A percentile compares a stretch with the other conserved stretches of the same genome.
These are phyloP conservation scores for Marvania coccoides DNA, from an alignment of 139 green algal genomes.

Conservation along the genomic window DNA sequence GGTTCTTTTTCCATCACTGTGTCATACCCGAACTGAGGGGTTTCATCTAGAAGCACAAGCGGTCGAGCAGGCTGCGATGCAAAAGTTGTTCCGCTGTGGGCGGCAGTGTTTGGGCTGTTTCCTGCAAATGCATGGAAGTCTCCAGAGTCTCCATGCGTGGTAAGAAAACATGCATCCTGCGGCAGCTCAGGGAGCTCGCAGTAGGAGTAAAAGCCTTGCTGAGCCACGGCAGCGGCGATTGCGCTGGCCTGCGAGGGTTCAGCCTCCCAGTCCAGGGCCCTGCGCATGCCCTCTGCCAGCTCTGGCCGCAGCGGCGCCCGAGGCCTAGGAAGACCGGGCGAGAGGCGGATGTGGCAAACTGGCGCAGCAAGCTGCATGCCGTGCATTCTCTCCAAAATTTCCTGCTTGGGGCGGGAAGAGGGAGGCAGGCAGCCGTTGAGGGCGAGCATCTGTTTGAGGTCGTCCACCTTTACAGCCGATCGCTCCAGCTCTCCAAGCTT, in stretches of 20 bases:
- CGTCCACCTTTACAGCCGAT: not conserved
- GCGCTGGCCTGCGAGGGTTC: not conserved
- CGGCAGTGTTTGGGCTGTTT: too few relatives aligned
- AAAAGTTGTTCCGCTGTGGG: too few relatives aligned
- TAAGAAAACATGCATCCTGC: too few relatives aligned
- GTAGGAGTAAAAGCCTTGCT: not conserved
- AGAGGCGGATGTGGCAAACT: not conserved
- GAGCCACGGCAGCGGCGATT: not conserved
- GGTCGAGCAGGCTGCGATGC: too few relatives aligned
- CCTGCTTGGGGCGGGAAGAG: conserved; percentile 3
- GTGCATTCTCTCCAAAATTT: conserved; percentile 10
- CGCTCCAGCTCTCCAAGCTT: not conserved
- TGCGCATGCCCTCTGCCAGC: not conserved
- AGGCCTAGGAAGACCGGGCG: too few relatives aligned
- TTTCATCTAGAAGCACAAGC: too few relatives aligned
- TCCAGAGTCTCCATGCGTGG: too few relatives aligned
- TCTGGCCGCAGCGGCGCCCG: not conserved
- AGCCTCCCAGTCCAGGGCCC: not conserved
- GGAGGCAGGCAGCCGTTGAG: not conserved
- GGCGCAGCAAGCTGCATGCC: not conserved
- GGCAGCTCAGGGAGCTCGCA: not conserved
- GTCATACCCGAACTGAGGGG: too few relatives aligned
- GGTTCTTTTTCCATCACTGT: too few relatives aligned
- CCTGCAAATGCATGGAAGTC: too few relatives aligned
- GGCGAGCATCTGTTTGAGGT: conserved; percentile 14